A percentile compares a stretch with the other conserved stretches of the same genome.
phyloP scores from a whole-genome alignment of 1,139 yeast species.

The Hyphopichia pseudoburtonii region DNA sequence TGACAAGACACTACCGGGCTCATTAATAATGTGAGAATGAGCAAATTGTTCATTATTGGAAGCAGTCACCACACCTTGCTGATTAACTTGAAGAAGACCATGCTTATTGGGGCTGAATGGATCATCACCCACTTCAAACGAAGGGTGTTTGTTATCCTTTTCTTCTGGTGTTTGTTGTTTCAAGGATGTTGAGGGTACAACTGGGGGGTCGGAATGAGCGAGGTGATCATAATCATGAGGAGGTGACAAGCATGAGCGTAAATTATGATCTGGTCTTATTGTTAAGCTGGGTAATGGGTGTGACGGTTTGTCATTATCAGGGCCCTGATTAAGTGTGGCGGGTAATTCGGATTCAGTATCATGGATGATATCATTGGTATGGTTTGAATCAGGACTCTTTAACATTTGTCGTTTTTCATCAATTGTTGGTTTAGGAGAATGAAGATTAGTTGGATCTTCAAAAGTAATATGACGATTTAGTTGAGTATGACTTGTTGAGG shows the following conservation, averaged over 20 bases:
- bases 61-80: slow-evolving; percentile 8
- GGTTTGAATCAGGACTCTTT: background rate
- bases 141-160: slow-evolving; percentile 16
- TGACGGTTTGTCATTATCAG: background rate
- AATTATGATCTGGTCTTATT: slow-evolving; percentile 21
- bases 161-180: slow-evolving; percentile 1
- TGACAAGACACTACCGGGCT: slow-evolving; percentile 7
- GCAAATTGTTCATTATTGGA: slow-evolving; percentile 8
- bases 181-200: background rate
- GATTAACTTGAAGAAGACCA: slow-evolving; percentile 14
- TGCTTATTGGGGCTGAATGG: slow-evolving; percentile 24
- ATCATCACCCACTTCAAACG: slow-evolving; percentile 18
- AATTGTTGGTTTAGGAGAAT: slow-evolving; percentile 2
- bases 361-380: background rate
- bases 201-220: background rate
- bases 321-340: background rate
- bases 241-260: slow-evolving; percentile 25
- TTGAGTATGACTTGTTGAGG: background rate
- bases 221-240: slow-evolving; percentile 6
- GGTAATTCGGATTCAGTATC: background rate
- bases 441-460: background rate
- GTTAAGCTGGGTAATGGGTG: slow-evolving; percentile 1
- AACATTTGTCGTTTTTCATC: slow-evolving; percentile 1
- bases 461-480: background rate
- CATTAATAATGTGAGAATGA: slow-evolving; percentile 8